Conservation (phyloP, 768 basidiomycete species). For the Tylopilus vinaceipallidus region DNA sequence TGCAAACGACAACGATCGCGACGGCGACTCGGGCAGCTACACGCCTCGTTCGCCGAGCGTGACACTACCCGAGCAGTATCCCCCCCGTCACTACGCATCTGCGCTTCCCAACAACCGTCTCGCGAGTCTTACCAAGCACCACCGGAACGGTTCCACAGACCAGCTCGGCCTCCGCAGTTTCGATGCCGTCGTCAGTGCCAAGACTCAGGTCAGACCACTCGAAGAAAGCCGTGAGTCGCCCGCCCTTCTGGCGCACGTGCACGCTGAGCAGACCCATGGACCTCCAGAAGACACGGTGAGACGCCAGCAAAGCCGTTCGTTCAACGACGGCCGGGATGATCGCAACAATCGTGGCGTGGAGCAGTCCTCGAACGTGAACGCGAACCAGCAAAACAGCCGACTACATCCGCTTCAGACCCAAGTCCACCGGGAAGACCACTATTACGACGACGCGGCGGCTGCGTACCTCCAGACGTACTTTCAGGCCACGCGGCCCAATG, state of each 20-base stretch:
- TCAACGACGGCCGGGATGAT: constrained; percentile 22
- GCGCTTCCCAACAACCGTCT: constrained; percentile 31
- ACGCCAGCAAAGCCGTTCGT: constrained; percentile 21
- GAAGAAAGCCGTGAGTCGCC: constrained; percentile 32
- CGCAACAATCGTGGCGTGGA: constrained; percentile 19
- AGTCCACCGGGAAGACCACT: constrained; percentile 55
- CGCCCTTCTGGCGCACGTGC: constrained; percentile 3
- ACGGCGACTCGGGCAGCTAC: constrained; percentile 53
- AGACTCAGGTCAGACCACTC: constrained; percentile 28
- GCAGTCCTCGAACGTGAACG: constrained; percentile 19
- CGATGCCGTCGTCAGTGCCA: constrained; percentile 55
- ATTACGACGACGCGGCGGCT: constrained; percentile 59
- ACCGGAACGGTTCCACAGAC: constrained; percentile 58
- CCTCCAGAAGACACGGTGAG: constrained; percentile 18
- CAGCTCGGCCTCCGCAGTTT: constrained; percentile 59
- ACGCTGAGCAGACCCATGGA: constrained; percentile 16
- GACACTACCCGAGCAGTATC: constrained; percentile 50
- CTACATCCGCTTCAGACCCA: constrained; percentile 41
- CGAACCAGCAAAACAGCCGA: constrained; percentile 26
- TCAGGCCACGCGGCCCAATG: constrained; percentile 62
- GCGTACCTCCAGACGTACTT: constrained; percentile 60
- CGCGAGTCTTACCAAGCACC: constrained; percentile 44
- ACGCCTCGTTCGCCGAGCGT: constrained; percentile 70
- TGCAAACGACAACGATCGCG: constrained; percentile 37
- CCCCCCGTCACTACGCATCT: constrained; percentile 28